Percentiles rank a stretch among this genome's conserved stretches.
Evolutionary conservation across 306 rosid genomes (phyloP).

Genomic region (Vicia sativa): DNA sequence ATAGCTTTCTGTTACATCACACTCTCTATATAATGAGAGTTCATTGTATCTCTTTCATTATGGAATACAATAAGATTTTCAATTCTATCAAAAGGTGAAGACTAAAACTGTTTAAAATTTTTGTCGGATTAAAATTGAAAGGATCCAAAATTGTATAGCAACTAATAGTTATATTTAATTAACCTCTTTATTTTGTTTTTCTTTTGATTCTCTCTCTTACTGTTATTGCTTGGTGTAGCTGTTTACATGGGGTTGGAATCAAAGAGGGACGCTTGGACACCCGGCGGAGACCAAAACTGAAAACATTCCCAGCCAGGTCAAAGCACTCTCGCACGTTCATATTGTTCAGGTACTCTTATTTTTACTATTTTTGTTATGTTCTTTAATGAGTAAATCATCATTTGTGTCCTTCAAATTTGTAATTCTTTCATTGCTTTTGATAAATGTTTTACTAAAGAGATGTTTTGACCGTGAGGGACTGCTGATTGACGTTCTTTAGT

Average conservation of each 20-base stretch:
- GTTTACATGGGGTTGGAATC: slow-evolving; percentile 99
- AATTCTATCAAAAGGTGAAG: neutral
- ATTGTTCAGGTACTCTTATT: slow-evolving; percentile 74
- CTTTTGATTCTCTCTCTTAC: neutral
- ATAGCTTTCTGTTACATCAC: no score
- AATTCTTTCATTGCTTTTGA: no score
- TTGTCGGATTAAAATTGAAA: neutral
- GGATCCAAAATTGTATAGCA: neutral
- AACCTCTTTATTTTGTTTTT: neutral
- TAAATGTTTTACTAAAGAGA: no score
- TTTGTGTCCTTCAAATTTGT: neutral
- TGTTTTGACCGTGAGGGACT: no score
- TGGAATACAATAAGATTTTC: no score
- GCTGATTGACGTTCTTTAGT: neutral
- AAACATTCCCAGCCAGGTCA: slow-evolving; percentile 91
- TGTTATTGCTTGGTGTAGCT: slow-evolving; percentile 47
- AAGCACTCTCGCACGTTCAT: slow-evolving; percentile 70
- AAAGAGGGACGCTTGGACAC: slow-evolving; percentile 96
- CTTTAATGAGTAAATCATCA: neutral
- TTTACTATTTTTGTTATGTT: neutral
- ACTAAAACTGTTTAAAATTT: neutral
- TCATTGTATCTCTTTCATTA: no score
- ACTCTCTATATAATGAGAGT: no score
- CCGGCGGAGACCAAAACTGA: slow-evolving; percentile 83
- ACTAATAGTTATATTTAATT: neutral